A percentile compares a stretch with the other conserved stretches of the same genome.
phyloP scores from a whole-genome alignment of 805 yeast species.

The Sugiyamaella americana region DNA sequence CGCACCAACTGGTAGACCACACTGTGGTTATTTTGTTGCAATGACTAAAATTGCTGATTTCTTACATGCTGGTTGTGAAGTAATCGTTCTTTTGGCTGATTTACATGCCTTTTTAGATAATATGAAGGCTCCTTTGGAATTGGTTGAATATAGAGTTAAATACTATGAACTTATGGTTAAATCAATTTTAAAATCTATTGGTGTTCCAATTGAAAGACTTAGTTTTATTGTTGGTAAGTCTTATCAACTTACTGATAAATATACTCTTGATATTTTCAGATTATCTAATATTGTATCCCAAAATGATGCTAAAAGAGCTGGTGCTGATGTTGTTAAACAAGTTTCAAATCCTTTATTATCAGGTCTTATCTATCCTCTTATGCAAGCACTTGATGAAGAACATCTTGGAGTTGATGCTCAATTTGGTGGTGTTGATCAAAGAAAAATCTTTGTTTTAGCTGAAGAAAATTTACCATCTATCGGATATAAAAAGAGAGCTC shows the following conservation, averaged over 20 bases:
- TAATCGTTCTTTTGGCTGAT: conserved; percentile 86
- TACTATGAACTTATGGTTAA: conserved; percentile 83
- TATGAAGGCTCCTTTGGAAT: conserved; percentile 96
- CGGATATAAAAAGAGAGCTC: conserved; percentile 97
- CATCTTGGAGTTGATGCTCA: conserved; percentile 84
- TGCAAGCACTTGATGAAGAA: conserved; percentile 98
- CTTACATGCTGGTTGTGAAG: conserved; percentile 93
- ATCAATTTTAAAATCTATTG: conserved; percentile 75
- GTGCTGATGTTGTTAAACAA: conserved; percentile 99
- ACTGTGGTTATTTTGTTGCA: conserved; percentile 97
- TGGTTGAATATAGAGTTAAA: conserved; percentile 79
- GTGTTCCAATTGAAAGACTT: conserved; percentile 87
- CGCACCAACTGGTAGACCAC: conserved; percentile 98
- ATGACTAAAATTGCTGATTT: conserved; percentile 96
- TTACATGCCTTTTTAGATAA: conserved; percentile 95
- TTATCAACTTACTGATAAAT: conserved; percentile 74
- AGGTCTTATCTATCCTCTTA: conserved; percentile 93
- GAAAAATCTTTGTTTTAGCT: conserved; percentile 94
- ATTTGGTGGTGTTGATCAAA: conserved; percentile 98
- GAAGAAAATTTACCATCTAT: conserved; percentile 83
- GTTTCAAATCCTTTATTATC: conserved; percentile 88
- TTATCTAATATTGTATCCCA: conserved; percentile 80
- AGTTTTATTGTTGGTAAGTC: conserved; percentile 80
- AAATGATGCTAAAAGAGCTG: conserved; percentile 97
- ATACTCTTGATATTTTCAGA: conserved; percentile 84